Conservation (phyloP, 1,284 basidiomycete species). For the Ganoderma boninense region DNA sequence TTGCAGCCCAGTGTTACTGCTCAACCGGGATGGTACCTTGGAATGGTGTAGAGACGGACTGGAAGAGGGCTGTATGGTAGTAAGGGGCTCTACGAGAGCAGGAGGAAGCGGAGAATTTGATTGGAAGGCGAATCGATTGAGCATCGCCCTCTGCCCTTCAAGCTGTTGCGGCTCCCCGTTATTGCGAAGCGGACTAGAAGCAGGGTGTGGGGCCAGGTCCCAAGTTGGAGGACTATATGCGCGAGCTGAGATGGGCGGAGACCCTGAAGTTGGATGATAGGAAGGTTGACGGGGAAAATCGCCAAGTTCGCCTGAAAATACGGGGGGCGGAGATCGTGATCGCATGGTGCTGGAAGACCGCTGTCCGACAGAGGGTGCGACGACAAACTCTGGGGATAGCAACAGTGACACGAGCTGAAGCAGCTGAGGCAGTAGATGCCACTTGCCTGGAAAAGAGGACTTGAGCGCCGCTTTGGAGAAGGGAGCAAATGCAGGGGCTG, state of each 20-base stretch:
- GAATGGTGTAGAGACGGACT: not conserved
- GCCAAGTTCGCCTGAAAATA: too few relatives aligned
- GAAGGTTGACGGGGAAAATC: not conserved
- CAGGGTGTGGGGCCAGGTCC: not conserved
- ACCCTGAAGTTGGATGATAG: not conserved
- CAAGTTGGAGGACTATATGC: slow-evolving; percentile 10
- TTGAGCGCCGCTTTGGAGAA: not conserved
- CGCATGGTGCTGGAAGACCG: not conserved
- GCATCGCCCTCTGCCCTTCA: not conserved
- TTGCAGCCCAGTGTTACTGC: not conserved
- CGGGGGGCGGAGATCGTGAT: slow-evolving; percentile 2
- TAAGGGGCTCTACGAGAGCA: not conserved
- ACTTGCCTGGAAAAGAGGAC: not conserved
- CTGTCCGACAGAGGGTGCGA: not conserved
- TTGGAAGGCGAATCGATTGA: slow-evolving; percentile 11
- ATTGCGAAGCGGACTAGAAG: not conserved
- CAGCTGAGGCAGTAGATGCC: not conserved
- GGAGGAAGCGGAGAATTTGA: not conserved
- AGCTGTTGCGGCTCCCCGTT: not conserved
- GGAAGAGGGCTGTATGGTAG: not conserved
- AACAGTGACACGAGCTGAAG: not conserved
- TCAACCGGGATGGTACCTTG: not conserved
- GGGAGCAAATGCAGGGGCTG: not conserved
- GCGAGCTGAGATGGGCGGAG: slow-evolving; percentile 8
- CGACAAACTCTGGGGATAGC: not conserved